Percentiles rank a stretch among this genome's conserved stretches.
These are phyloP conservation scores for Chaetoceros muelleri DNA, from an alignment of 108 stramenopile genomes.

Conservation along the genomic window DNA sequence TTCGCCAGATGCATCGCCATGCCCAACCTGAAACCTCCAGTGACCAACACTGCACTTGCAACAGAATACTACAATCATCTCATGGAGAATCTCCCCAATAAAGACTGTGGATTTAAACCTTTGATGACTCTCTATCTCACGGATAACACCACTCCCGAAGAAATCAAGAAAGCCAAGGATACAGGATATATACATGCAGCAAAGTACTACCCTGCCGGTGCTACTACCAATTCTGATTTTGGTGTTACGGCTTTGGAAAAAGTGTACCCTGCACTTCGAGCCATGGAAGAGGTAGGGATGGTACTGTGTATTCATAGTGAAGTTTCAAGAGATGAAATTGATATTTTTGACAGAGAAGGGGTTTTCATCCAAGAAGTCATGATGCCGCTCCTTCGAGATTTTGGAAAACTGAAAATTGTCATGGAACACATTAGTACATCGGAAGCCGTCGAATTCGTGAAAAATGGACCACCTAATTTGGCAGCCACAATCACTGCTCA, in stretches of 20 bases:
- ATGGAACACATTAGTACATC: constrained; percentile 94
- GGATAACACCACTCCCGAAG: constrained; percentile 90
- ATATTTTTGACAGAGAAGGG: constrained; percentile 97
- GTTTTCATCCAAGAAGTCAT: constrained; percentile 91
- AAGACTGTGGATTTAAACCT: constrained; percentile 46
- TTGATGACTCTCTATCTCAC: constrained; percentile 97
- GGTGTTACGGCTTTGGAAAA: constrained; percentile 91
- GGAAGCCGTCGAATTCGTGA: constrained; percentile 90
- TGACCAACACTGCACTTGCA: constrained; percentile 82
- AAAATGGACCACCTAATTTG: constrained; percentile 64
- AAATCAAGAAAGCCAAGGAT: constrained; percentile 64
- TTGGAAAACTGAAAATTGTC: constrained; percentile 89
- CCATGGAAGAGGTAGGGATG: constrained; percentile 90
- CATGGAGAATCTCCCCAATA: constrained; percentile 23
- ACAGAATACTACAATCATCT: constrained; percentile 85
- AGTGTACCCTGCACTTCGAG: constrained; percentile 70
- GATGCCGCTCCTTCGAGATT: constrained; percentile 70
- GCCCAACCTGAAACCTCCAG: constrained; percentile 98
- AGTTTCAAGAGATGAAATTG: constrained; percentile 72
- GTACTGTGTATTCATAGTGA: constrained; percentile 96
- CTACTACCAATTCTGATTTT: constrained; percentile 94
- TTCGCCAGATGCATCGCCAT: constrained; percentile 86
- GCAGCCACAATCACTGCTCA: constrained; percentile 96
- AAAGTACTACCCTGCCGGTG: constrained; percentile 99
- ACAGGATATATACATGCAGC: constrained; percentile 73